phyloP scores from a whole-genome alignment of 805 yeast species.

The Yamadazyma endophytica region DNA sequence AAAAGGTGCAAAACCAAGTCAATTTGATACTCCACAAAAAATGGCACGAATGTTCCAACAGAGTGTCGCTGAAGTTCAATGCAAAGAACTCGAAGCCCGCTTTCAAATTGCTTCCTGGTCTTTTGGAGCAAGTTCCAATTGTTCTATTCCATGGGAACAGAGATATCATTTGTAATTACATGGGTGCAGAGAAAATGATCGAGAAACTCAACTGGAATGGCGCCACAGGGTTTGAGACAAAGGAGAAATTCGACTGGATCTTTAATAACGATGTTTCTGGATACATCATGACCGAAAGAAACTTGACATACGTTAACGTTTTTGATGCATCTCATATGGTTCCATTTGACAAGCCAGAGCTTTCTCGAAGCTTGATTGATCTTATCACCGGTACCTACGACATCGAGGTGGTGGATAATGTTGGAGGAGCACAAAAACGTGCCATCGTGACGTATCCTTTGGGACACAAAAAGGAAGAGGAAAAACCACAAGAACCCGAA shows the following conservation, averaged over 20 bases:
- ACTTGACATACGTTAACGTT: conserved; percentile 72
- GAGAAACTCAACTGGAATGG: conserved; percentile 64
- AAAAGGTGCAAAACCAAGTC: conserved; percentile 46
- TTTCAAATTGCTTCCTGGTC: conserved; percentile 58
- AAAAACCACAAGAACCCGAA: not conserved
- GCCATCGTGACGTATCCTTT: conserved; percentile 26
- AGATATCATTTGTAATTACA: conserved; percentile 82
- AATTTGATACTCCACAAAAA: conserved; percentile 35
- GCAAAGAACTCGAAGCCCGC: conserved; percentile 58
- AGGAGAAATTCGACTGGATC: conserved; percentile 34
- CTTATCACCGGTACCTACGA: conserved; percentile 31
- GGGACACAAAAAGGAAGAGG: conserved; percentile 16
- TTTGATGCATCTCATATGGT: conserved; percentile 90
- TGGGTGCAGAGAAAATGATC: conserved; percentile 70
- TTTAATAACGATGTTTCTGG: conserved; percentile 39
- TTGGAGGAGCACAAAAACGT: conserved; percentile 11
- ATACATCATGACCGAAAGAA: conserved; percentile 48
- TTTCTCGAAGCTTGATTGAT: conserved; percentile 69
- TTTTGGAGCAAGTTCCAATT: conserved; percentile 58
- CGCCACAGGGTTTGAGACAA: conserved; percentile 46
- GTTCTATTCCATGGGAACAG: conserved; percentile 81
- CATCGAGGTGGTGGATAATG: conserved; percentile 7
- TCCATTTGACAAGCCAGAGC: conserved; percentile 73
- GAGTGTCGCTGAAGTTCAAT: conserved; percentile 49
- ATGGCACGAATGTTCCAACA: conserved; percentile 79